phyloP scores from a whole-genome alignment of 140 eudicot genomes.

The Oenanthe javanica region DNA sequence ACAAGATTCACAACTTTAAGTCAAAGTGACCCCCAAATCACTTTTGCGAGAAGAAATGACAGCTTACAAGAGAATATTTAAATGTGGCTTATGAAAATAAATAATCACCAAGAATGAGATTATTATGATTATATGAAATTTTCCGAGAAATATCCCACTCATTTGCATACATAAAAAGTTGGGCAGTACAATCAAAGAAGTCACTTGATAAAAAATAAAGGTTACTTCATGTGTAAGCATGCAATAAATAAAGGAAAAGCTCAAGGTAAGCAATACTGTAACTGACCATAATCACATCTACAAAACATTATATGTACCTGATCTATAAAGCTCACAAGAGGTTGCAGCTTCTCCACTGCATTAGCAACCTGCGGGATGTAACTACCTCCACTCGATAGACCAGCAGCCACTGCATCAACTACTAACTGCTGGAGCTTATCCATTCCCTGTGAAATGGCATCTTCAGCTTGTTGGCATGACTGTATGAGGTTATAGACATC shows the following conservation, averaged over 20 bases:
- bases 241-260: not conserved
- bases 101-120: not conserved
- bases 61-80: not conserved
- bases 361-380: slow-evolving; percentile 42
- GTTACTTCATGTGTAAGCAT: not conserved
- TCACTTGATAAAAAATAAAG: not conserved
- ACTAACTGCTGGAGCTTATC: slow-evolving; percentile 67
- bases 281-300: not conserved
- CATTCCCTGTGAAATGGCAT: slow-evolving; percentile 91
- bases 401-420: slow-evolving; percentile 41
- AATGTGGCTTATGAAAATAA: not conserved
- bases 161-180: not conserved
- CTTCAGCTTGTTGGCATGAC: slow-evolving; percentile 94
- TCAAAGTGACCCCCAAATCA: not conserved
- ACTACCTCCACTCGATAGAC: slow-evolving; percentile 36
- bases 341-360: slow-evolving; percentile 60
- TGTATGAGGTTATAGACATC: slow-evolving; percentile 57
- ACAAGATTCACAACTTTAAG: not conserved
- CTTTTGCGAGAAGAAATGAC: not conserved
- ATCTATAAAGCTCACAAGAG: slow-evolving; percentile 58
- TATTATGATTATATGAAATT: not conserved
- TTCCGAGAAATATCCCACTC: not conserved
- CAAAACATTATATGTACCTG: slow-evolving; percentile 48
- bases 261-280: not conserved
- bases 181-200: not conserved